Conservation (phyloP, 1,139 yeast species). For the Cylindricascospora bacillispora region DNA sequence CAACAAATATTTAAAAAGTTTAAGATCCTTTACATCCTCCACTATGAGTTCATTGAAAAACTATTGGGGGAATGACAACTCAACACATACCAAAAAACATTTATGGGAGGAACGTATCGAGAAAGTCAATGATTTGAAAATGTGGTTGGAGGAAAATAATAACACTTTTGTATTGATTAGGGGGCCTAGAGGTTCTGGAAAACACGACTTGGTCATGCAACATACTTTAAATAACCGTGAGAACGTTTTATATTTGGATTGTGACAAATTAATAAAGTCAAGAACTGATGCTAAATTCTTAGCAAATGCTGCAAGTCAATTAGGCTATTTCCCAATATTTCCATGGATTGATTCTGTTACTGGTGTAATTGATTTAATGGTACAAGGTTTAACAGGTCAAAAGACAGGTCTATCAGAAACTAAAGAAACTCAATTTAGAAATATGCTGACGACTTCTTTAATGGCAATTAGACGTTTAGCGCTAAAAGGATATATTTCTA, state of each 20-base stretch:
- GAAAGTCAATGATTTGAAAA: slow-evolving; percentile 50
- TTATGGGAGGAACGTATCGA: slow-evolving; percentile 65
- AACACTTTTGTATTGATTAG: slow-evolving; percentile 75
- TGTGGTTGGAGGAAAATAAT: slow-evolving; percentile 70
- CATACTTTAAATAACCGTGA: slow-evolving; percentile 46
- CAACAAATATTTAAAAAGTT: slow-evolving; percentile 24
- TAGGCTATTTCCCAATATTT: slow-evolving; percentile 88
- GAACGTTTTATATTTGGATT: slow-evolving; percentile 61
- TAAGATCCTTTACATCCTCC: slow-evolving; percentile 26
- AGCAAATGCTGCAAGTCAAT: slow-evolving; percentile 53
- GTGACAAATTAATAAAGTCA: slow-evolving; percentile 61
- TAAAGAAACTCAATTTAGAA: slow-evolving; percentile 70
- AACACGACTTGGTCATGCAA: slow-evolving; percentile 63
- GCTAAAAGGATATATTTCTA: slow-evolving; percentile 30
- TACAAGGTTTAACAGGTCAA: slow-evolving; percentile 88
- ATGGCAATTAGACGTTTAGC: slow-evolving; percentile 68
- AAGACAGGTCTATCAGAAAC: slow-evolving; percentile 84
- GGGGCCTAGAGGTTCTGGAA: slow-evolving; percentile 95
- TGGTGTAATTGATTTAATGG: slow-evolving; percentile 68
- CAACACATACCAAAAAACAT: slow-evolving; percentile 29
- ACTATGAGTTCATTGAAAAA: slow-evolving; percentile 31
- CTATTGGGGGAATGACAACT: slow-evolving; percentile 27
- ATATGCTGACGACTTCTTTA: slow-evolving; percentile 63
- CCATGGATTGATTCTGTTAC: slow-evolving; percentile 83
- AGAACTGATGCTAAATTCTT: slow-evolving; percentile 63